Conservation (phyloP, 306 rosid genomes). For the Dicorynia guianensis region DNA sequence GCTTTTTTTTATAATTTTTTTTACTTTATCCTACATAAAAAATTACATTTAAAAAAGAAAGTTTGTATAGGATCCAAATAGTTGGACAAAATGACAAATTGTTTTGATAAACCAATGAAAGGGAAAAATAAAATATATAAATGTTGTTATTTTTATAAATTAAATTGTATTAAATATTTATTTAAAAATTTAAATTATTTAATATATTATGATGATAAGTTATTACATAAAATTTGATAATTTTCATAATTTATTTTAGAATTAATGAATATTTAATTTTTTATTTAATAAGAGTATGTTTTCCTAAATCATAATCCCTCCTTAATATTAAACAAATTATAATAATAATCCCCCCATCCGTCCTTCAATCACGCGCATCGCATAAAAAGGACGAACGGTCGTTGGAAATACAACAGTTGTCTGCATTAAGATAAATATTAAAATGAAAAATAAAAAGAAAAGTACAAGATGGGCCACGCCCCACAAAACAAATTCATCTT, state of each 20-base stretch:
- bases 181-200: too few relatives aligned
- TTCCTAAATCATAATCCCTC: background rate
- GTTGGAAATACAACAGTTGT: constrained; percentile 50
- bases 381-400: constrained; percentile 32
- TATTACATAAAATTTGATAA: too few relatives aligned
- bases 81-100: constrained; percentile 16
- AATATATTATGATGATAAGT: too few relatives aligned
- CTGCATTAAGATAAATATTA: background rate
- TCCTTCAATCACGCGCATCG: constrained; percentile 45
- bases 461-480: background rate
- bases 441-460: constrained; percentile 11
- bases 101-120: background rate
- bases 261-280: too few relatives aligned
- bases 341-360: background rate
- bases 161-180: too few relatives aligned
- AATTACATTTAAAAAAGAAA: too few relatives aligned
- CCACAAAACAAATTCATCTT: background rate
- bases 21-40: too few relatives aligned
- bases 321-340: too few relatives aligned
- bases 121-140: background rate
- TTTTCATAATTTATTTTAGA: too few relatives aligned
- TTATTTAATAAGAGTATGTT: too few relatives aligned
- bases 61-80: constrained; percentile 22
- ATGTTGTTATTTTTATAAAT: too few relatives aligned
- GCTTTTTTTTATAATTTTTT: too few relatives aligned